These are phyloP conservation scores for Pseudozyma sp. DNA, from an alignment of 1,284 basidiomycete genomes.

Conservation along the genomic window DNA sequence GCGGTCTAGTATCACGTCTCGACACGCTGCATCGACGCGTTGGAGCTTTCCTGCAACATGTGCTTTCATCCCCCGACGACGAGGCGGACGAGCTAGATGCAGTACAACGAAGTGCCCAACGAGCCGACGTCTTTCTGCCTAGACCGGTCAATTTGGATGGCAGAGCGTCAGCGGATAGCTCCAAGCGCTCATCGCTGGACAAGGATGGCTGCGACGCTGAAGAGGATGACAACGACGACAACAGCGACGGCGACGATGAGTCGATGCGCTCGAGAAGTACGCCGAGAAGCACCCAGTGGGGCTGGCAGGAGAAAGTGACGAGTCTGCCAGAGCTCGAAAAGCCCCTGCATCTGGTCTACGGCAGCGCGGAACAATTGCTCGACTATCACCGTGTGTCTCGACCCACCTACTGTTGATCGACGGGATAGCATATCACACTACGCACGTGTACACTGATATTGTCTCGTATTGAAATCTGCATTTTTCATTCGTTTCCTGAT, in stretches of 20 bases:
- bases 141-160: constrained; percentile 23
- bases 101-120: background rate
- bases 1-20: constrained; percentile 65
- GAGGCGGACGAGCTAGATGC: constrained; percentile 3
- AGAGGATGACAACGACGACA: constrained; percentile 15
- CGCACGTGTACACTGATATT: too few species aligned
- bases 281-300: constrained; percentile 5
- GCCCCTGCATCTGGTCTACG: constrained; percentile 56
- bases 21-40: constrained; percentile 66
- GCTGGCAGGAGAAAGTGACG: constrained; percentile 43
- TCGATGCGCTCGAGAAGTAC: constrained; percentile 22
- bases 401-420: constrained; percentile 55
- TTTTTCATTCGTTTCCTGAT: too few species aligned
- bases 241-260: constrained; percentile 22
- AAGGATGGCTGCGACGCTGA: constrained; percentile 4
- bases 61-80: background rate
- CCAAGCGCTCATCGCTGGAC: constrained; percentile 3
- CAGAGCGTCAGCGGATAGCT: background rate
- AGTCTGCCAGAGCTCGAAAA: constrained; percentile 54
- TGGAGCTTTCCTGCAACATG: constrained; percentile 39
- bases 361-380: constrained; percentile 56
- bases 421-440: too few species aligned
- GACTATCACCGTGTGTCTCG: constrained; percentile 61
- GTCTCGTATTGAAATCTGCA: too few species aligned
- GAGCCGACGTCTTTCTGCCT: constrained; percentile 30